A percentile compares a stretch with the other conserved stretches of the same genome.
phyloP scores from a whole-genome alignment of 177 flowering plant genomes.

The Vitis hybrid region DNA sequence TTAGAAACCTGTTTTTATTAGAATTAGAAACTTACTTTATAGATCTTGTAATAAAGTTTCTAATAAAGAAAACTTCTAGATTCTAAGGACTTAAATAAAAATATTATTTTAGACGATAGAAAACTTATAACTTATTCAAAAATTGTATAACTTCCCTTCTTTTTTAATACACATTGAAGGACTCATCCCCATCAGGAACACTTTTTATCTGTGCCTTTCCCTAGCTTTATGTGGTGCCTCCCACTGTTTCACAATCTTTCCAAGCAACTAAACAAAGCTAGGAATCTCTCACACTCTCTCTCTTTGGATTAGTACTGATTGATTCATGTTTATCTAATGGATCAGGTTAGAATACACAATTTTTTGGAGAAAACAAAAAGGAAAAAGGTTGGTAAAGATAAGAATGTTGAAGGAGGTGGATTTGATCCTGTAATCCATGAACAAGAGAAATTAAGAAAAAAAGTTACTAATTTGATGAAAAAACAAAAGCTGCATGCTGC shows the following conservation, averaged over 20 bases:
- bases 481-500: constrained; percentile 34
- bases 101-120: no score
- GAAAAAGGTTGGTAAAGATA: constrained; percentile 36
- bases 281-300: background rate
- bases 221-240: no score
- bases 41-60: no score
- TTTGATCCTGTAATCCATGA: constrained; percentile 19
- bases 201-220: no score
- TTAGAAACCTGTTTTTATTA: no score
- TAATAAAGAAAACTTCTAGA: no score
- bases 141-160: no score
- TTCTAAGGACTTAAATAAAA: no score
- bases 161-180: no score
- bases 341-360: constrained; percentile 67
- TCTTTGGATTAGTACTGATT: background rate
- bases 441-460: constrained; percentile 33
- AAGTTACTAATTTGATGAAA: constrained; percentile 33
- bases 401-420: constrained; percentile 27
- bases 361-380: constrained; percentile 68
- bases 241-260: background rate
- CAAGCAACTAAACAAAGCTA: background rate
- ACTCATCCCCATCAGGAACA: no score
- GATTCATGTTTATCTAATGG: constrained; percentile 9
- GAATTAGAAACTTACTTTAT: no score
- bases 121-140: no score